phyloP scores from a whole-genome alignment of 1,139 yeast genomes.

The Yamadazyma sp. region DNA sequence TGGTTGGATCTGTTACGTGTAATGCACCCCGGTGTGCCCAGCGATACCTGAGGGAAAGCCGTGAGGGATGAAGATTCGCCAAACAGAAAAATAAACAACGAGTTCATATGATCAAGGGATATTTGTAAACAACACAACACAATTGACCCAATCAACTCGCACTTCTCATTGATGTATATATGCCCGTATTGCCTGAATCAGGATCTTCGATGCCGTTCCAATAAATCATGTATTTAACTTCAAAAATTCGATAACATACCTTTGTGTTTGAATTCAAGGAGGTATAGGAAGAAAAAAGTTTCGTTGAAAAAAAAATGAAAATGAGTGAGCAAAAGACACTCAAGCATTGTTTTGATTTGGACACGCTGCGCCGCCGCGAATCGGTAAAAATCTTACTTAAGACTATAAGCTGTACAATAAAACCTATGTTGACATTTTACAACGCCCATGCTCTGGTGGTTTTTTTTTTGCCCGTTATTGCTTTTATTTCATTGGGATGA shows the following conservation, averaged over 20 bases:
- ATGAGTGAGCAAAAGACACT: conserved; percentile 13
- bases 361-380: background rate
- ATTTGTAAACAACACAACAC: conserved; percentile 1
- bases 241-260: conserved; percentile 1
- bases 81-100: conserved; percentile 1
- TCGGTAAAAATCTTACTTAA: background rate
- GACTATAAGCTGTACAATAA: no score
- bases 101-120: conserved; percentile 1
- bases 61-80: no score
- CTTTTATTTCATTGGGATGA: no score
- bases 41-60: no score
- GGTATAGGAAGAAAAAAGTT: conserved; percentile 8
- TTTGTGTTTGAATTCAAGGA: conserved; percentile 6
- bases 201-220: no score
- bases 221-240: background rate
- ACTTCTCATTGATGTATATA: no score
- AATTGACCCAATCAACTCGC: background rate
- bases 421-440: background rate
- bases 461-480: no score
- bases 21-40: no score
- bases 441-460: no score
- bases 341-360: background rate
- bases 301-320: conserved; percentile 11
- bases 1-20: no score
- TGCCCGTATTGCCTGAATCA: no score